These are phyloP conservation scores for Sporisorium reilianum DNA, from an alignment of 1,284 basidiomycete species.

Conservation along the genomic window DNA sequence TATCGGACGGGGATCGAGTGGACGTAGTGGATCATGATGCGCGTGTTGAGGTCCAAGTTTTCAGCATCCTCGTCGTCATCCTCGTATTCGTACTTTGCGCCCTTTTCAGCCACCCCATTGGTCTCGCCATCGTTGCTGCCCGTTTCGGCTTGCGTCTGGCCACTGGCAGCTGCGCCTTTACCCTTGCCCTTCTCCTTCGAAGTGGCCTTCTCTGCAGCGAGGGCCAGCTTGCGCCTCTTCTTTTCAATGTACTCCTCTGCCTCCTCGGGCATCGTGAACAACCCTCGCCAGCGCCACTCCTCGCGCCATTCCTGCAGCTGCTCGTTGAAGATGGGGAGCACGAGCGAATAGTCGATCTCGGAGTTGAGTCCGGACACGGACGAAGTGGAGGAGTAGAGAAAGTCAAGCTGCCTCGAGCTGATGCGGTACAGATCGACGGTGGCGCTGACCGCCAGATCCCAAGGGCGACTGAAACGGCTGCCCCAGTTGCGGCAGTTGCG, in stretches of 20 bases:
- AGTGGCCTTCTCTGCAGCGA: constrained; percentile 25
- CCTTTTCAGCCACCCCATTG: constrained; percentile 2
- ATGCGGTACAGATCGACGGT: constrained; percentile 60
- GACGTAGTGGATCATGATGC: constrained; percentile 59
- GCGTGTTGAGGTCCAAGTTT: constrained; percentile 58
- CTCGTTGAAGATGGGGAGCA: constrained; percentile 85
- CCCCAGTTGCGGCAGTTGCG: constrained; percentile 80
- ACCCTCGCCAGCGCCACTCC: constrained; percentile 73
- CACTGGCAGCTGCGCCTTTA: constrained; percentile 16
- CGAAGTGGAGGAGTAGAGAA: constrained; percentile 85
- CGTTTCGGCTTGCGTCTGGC: constrained; percentile 3
- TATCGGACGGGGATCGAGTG: constrained; percentile 62
- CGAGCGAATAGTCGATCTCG: constrained; percentile 86
- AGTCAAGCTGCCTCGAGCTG: constrained; percentile 83
- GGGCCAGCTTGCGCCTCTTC: constrained; percentile 15
- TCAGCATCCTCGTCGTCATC: constrained; percentile 59
- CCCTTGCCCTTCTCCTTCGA: constrained; percentile 26
- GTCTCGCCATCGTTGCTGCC: constrained; percentile 1
- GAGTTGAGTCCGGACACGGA: constrained; percentile 84
- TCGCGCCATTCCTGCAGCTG: constrained; percentile 80
- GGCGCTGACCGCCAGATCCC: constrained; percentile 65
- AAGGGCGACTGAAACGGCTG: constrained; percentile 60
- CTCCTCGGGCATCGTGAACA: constrained; percentile 45
- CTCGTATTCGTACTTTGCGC: constrained; percentile 22
- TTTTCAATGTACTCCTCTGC: constrained; percentile 32